Base-by-base conservation (phyloP, 2,329 filamentous ascomycete genomes). In the Monosporascus ibericus region DNA sequence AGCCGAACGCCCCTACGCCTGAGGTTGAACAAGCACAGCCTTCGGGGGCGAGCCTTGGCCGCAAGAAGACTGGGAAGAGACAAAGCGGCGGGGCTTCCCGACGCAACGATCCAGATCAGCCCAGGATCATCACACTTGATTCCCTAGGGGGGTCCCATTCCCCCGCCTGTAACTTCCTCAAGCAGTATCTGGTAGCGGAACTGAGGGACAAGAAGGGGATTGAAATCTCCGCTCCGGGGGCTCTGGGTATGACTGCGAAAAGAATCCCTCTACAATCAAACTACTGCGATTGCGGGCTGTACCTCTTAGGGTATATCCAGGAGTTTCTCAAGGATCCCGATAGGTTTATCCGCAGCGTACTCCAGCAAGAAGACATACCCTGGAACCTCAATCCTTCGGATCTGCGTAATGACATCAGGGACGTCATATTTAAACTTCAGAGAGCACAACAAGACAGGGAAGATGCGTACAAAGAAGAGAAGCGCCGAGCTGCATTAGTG, bases 221-320 rank as follows among this genome's bases (percentile, higher is more conserved):
- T 27, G 56, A 61, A 18, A 63, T 66, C 34, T 53, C 61, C 2
- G 49, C 54, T 18, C 50, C 58, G 18, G 51, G 55, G 6, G 47
- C 59, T 17, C 51, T 72, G 34, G 82, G 81, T 4, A 84, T 88
- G 75, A 90, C 84, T 39, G 89, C 88, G 5, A 87, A 81, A 54
- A 76, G 79, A 7, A 86, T 96, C 15, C 92, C 94, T 0, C 72
- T 80, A 55, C 94, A 99, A 68, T 72, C 82, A 48, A 97, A 99
- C 64, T 88, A 80, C 60, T 92, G 82, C 55, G 94, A 99, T 66
- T 99, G 94, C 63, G 94, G 94, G 8, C 74, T 96, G 0, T 99
- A 88, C 61, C 74, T 97, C 3, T 74, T 96, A 4, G 87, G 86
- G 2, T 99, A 97, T 63, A 77, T 95, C 50, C 81, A 90, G 58